A percentile compares a stretch with the other conserved stretches of the same genome.
Conservation (phyloP, 169 alveolate genomes). For the Plasmodium knowlesi region DNA sequence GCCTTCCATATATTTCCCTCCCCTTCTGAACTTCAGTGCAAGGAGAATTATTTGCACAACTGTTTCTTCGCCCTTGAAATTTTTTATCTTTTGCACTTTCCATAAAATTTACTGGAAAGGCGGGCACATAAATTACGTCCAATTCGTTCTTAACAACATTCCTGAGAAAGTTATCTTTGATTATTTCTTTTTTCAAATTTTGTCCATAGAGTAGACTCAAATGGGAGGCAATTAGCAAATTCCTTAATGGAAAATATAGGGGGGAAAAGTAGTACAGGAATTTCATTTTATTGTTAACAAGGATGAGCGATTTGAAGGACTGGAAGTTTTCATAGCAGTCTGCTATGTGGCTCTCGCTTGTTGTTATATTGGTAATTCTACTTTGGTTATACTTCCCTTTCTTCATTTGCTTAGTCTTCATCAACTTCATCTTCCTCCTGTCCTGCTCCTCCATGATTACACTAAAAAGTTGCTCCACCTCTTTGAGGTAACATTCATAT, state of each 20-base stretch:
- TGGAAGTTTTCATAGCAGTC: slow-evolving; percentile 16
- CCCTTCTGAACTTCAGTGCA: background rate
- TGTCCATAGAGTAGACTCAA: slow-evolving; percentile 7
- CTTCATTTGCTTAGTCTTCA: background rate
- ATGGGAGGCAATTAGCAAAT: slow-evolving; percentile 36
- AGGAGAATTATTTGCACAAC: background rate
- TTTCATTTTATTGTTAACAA: slow-evolving; percentile 29
- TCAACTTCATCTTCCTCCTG: background rate
- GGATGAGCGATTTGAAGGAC: slow-evolving; percentile 25
- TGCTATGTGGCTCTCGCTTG: background rate
- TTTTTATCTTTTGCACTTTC: background rate
- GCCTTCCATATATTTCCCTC: background rate
- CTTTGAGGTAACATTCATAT: slow-evolving; percentile 37
- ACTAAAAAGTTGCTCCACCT: slow-evolving; percentile 36
- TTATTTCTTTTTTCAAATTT: slow-evolving; percentile 5
- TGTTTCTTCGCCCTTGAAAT: background rate
- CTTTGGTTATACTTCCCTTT: background rate
- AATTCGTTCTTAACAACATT: slow-evolving; percentile 56
- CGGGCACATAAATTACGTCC: slow-evolving; percentile 35
- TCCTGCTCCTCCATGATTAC: background rate
- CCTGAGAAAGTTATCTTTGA: slow-evolving; percentile 8
- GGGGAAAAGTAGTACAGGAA: slow-evolving; percentile 44
- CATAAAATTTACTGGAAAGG: slow-evolving; percentile 9
- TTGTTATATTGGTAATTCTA: background rate
- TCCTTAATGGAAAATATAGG: slow-evolving; percentile 52